A percentile compares a stretch with the other conserved stretches of the same genome.
Conservation (phyloP, 257 asterid species). For the Ilex aquifolium region DNA sequence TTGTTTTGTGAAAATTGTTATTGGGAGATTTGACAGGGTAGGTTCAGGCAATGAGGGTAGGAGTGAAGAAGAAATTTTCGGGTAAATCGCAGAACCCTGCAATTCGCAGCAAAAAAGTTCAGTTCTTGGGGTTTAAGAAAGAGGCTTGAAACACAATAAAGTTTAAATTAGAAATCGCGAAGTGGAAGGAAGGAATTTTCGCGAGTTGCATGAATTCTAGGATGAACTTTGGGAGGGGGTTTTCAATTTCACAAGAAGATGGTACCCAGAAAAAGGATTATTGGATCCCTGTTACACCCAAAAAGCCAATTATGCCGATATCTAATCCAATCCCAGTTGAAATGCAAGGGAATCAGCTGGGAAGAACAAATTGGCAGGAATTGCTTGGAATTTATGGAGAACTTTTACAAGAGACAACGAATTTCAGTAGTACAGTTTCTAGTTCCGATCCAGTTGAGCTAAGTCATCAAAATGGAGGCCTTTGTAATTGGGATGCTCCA, state of each 20-base stretch:
- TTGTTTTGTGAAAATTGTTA: slow-evolving; percentile 4
- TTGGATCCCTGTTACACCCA: slow-evolving; percentile 49
- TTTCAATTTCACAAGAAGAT: slow-evolving; percentile 32
- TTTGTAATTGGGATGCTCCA: slow-evolving; percentile 6
- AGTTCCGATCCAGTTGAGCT: slow-evolving; percentile 8
- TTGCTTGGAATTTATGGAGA: slow-evolving; percentile 33
- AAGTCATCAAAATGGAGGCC: slow-evolving; percentile 6
- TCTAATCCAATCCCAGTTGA: slow-evolving; percentile 16
- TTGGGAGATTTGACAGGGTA: slow-evolving; percentile 14
- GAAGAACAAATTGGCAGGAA: slow-evolving; percentile 30
- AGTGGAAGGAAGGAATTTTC: slow-evolving; percentile 3
- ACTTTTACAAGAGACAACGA: slow-evolving; percentile 11
- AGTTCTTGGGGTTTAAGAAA: slow-evolving; percentile 11
- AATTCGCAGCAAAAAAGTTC: slow-evolving; percentile 1
- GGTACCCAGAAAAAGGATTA: slow-evolving; percentile 28
- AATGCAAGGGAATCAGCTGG: slow-evolving; percentile 17
- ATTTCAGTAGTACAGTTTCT: slow-evolving; percentile 7
- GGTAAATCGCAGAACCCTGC: slow-evolving; percentile 13
- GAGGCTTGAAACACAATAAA: neutral
- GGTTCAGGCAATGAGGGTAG: neutral
- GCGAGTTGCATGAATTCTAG: slow-evolving; percentile 4
- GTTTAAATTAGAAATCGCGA: neutral
- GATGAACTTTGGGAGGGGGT: slow-evolving; percentile 59
- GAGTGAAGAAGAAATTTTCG: neutral
- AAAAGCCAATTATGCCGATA: slow-evolving; percentile 27